phyloP scores from a whole-genome alignment of 2,329 filamentous ascomycete species.

The Pseudocercospora crystallina region DNA sequence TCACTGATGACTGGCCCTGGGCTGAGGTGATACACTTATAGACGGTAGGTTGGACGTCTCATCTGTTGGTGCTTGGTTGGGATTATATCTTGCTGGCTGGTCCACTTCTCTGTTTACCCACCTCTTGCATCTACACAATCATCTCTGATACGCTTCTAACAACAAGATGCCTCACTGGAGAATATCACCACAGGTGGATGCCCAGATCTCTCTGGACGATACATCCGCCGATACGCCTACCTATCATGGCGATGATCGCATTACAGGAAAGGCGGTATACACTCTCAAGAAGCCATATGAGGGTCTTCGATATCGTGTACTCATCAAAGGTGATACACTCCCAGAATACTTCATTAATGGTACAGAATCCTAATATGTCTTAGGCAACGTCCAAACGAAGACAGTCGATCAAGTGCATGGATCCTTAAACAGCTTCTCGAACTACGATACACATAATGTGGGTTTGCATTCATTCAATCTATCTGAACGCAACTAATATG shows the following conservation, averaged over 20 bases:
- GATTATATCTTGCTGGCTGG: no score
- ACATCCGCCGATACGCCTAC: not conserved
- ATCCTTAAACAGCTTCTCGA: conserved; percentile 8
- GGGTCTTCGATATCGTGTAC: conserved; percentile 10
- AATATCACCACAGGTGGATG: conserved; percentile 5
- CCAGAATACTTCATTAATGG: not conserved
- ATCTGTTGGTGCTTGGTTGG: not conserved
- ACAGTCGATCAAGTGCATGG: conserved; percentile 5
- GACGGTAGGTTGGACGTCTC: not conserved
- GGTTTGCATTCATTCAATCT: not conserved
- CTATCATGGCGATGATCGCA: conserved; percentile 9
- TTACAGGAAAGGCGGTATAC: conserved; percentile 14
- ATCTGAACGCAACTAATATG: not conserved
- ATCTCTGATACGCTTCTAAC: not conserved
- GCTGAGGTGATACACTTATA: conserved; percentile 4
- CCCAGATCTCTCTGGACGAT: not conserved
- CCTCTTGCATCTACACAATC: no score
- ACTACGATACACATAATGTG: conserved; percentile 10
- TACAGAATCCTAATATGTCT: not conserved
- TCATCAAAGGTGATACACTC: conserved; percentile 8
- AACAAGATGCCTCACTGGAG: conserved; percentile 12
- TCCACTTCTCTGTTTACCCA: no score
- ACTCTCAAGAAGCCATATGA: conserved; percentile 11
- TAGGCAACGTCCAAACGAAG: conserved; percentile 12
- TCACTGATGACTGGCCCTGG: not conserved